Evolutionary conservation across 2,329 filamentous ascomycete genomes (phyloP).

Genomic region (Clathrospora elynae): DNA sequence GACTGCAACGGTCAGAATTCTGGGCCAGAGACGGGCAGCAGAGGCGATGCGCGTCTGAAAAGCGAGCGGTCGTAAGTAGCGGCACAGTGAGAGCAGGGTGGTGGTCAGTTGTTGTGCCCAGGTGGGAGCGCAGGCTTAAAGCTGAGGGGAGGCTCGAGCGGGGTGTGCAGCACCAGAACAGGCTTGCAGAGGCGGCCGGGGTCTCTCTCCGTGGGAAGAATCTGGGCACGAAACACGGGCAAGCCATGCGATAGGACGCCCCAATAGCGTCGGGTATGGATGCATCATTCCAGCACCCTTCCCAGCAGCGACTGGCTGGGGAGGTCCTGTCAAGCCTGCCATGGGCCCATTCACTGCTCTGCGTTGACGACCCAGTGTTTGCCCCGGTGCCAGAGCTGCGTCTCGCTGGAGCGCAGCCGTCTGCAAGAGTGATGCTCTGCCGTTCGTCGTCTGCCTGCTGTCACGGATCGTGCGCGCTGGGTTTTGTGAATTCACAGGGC

Average conservation of each 20-base stretch:
- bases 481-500: slow-evolving; percentile 10
- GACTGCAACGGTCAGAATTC: slow-evolving; percentile 7
- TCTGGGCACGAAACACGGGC: slow-evolving; percentile 23
- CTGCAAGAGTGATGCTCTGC: slow-evolving; percentile 25
- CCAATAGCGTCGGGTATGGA: slow-evolving; percentile 41
- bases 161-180: slow-evolving; percentile 17
- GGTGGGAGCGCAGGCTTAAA: slow-evolving; percentile 37
- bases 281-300: slow-evolving; percentile 34
- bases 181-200: slow-evolving; percentile 11
- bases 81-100: slow-evolving; percentile 22
- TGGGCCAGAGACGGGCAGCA: slow-evolving; percentile 14
- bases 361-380: slow-evolving; percentile 22
- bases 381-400: slow-evolving; percentile 18
- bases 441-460: slow-evolving; percentile 25
- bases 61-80: slow-evolving; percentile 14
- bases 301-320: slow-evolving; percentile 33
- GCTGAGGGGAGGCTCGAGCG: slow-evolving; percentile 17
- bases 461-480: slow-evolving; percentile 17
- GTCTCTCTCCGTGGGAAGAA: slow-evolving; percentile 31
- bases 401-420: slow-evolving; percentile 15
- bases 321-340: slow-evolving; percentile 19
- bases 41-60: slow-evolving; percentile 11
- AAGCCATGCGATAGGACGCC: slow-evolving; percentile 40
- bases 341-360: slow-evolving; percentile 20
- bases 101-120: slow-evolving; percentile 18